These are phyloP conservation scores for Russula olivacea DNA, from an alignment of 768 basidiomycete species.

Conservation along the genomic window DNA sequence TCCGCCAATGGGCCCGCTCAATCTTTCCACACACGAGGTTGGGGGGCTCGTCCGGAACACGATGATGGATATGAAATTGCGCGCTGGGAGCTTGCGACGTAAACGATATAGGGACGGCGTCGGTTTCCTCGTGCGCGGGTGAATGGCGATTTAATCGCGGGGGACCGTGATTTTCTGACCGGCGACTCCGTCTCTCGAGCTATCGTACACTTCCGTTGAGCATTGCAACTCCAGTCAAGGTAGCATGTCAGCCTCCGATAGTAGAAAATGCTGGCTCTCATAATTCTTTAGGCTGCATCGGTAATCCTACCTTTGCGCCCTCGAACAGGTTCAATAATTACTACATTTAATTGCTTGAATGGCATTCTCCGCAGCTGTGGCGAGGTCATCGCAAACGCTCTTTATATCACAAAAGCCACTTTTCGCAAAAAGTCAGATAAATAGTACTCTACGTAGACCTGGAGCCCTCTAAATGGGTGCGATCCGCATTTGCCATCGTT, in stretches of 20 bases:
- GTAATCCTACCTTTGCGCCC: neutral
- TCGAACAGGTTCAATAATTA: neutral
- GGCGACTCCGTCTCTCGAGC: neutral
- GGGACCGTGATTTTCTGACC: neutral
- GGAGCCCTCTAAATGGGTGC: neutral
- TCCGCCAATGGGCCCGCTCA: conserved; percentile 13
- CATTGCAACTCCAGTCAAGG: neutral
- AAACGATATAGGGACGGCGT: neutral
- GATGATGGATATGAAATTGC: conserved; percentile 4
- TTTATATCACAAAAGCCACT: neutral
- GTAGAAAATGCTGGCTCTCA: neutral
- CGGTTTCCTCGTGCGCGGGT: neutral
- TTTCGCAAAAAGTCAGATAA: neutral
- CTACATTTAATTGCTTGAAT: neutral
- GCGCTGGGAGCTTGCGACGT: neutral
- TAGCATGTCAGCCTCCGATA: neutral
- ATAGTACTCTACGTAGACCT: neutral
- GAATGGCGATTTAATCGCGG: neutral
- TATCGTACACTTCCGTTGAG: neutral
- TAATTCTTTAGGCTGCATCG: neutral
- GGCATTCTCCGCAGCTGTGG: neutral
- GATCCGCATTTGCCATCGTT: neutral
- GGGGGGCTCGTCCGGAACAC: neutral
- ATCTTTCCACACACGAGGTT: neutral
- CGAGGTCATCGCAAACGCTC: neutral